phyloP scores from a whole-genome alignment of 345 rosid genomes.

The Corymbia maculata region DNA sequence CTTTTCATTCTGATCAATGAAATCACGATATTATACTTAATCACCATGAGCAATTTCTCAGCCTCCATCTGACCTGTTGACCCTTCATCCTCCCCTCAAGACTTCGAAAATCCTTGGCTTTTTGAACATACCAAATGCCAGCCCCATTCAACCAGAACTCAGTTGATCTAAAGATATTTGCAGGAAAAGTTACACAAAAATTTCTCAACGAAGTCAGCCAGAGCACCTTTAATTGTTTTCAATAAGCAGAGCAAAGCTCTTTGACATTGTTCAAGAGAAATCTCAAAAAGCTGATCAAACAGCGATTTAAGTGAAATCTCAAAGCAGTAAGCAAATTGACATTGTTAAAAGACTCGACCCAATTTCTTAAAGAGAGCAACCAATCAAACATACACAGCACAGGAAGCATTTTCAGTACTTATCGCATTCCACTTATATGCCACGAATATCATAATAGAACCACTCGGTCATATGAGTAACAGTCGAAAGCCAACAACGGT shows the following conservation, averaged over 20 bases:
- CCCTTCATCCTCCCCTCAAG: background rate
- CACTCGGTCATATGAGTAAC: background rate
- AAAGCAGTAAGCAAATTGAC: background rate
- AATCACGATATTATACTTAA: background rate
- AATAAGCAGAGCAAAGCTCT: background rate
- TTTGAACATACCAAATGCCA: background rate
- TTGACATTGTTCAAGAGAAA: too few relatives aligned
- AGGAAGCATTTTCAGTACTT: background rate
- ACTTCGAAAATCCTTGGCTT: background rate
- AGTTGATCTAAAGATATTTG: background rate
- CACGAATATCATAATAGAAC: background rate
- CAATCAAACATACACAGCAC: background rate
- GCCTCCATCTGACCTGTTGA: background rate
- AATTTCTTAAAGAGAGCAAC: background rate
- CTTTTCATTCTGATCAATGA: background rate
- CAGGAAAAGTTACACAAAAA: background rate
- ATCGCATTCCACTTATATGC: background rate
- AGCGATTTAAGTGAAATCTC: background rate
- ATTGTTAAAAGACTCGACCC: background rate
- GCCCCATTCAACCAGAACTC: background rate
- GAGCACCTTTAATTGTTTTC: background rate
- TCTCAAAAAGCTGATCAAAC: background rate
- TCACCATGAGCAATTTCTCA: background rate
- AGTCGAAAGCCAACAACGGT: background rate
- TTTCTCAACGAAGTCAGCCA: background rate